These are phyloP conservation scores for Pichia thaimueangensis DNA, from an alignment of 805 yeast genomes.

Conservation along the genomic window DNA sequence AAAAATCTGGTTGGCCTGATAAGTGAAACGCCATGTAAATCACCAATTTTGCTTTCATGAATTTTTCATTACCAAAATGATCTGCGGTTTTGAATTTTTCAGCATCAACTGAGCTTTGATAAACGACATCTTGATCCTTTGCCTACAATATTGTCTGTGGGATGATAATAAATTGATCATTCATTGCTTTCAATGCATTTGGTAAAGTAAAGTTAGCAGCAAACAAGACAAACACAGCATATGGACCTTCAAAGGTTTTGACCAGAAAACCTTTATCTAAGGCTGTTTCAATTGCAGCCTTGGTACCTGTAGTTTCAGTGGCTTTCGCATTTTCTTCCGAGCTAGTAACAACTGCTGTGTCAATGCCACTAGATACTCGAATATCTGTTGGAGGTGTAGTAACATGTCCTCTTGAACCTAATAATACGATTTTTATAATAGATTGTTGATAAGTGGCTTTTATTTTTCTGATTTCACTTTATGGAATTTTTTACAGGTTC, in stretches of 20 bases:
- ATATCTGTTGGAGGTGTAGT: background rate
- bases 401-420: slow-evolving; percentile 1
- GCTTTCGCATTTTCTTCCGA: background rate
- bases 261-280: background rate
- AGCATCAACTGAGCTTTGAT: background rate
- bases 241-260: background rate
- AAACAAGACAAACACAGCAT: background rate
- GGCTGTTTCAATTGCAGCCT: background rate
- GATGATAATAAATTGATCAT: background rate
- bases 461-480: background rate
- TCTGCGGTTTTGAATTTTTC: background rate
- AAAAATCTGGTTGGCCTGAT: background rate
- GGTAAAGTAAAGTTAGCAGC: background rate
- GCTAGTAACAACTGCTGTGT: background rate
- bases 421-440: background rate
- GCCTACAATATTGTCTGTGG: background rate
- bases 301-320: background rate
- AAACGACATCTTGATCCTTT: background rate
- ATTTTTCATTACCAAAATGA: background rate
- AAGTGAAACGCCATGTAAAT: background rate
- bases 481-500: background rate
- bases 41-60: background rate
- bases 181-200: background rate
- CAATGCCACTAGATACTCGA: background rate
- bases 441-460: background rate